Conservation (phyloP, 306 rosid species). For the Malus sylvestris region DNA sequence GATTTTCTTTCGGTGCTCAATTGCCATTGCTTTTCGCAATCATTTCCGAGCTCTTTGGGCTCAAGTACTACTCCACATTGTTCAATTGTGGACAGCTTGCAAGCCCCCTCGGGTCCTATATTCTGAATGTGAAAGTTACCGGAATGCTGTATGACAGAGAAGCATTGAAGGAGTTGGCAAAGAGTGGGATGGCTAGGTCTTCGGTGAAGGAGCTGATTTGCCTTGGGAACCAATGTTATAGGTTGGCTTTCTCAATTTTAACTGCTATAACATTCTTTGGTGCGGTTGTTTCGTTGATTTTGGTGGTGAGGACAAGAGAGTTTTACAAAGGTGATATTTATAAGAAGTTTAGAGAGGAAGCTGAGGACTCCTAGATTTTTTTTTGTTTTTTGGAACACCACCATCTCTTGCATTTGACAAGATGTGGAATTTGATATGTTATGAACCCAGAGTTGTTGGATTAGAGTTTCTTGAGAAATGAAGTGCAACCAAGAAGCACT, state of each 20-base stretch:
- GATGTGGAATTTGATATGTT: not conserved
- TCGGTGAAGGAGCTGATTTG: constrained; percentile 34
- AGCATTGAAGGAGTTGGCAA: constrained; percentile 24
- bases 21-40: constrained; percentile 38
- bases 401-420: not conserved
- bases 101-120: constrained; percentile 40
- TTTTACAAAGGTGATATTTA: constrained; percentile 29
- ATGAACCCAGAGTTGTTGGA: not conserved
- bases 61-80: constrained; percentile 40
- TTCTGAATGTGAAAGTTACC: constrained; percentile 37
- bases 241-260: constrained; percentile 24
- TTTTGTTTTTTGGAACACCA: not conserved
- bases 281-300: constrained; percentile 20
- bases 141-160: constrained; percentile 30
- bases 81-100: constrained; percentile 42
- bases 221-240: constrained; percentile 22
- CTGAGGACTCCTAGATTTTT: not conserved
- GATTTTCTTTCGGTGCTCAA: constrained; percentile 45
- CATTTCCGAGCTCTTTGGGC: constrained; percentile 46
- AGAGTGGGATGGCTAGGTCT: constrained; percentile 15
- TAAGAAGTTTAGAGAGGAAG: constrained; percentile 25
- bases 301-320: constrained; percentile 25
- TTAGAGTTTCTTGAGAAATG: not conserved
- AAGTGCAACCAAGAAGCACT: not conserved
- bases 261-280: constrained; percentile 29